Conservation (phyloP, 176 grass and related monocot genomes). For the Cenchrus purpureus region DNA sequence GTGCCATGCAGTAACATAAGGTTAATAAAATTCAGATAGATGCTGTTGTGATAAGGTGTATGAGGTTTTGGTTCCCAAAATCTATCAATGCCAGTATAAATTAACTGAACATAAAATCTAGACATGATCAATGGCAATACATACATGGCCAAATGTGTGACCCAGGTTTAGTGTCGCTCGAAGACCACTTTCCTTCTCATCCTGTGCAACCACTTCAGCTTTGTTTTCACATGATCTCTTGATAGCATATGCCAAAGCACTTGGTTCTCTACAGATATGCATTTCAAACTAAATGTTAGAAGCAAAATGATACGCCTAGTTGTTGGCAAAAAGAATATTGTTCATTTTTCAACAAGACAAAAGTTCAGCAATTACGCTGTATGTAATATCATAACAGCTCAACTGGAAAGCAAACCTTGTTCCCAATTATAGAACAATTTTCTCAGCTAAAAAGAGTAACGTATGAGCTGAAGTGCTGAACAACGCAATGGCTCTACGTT, state of each 20-base stretch:
- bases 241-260: conserved; percentile 80
- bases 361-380: background rate
- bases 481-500: background rate
- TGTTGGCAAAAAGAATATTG: background rate
- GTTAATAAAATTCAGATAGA: background rate
- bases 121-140: conserved; percentile 28
- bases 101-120: background rate
- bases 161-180: conserved; percentile 94
- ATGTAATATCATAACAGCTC: background rate
- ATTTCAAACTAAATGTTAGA: conserved; percentile 26
- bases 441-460: conserved; percentile 6
- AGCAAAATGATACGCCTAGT: background rate
- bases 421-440: background rate
- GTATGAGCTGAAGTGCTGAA: background rate
- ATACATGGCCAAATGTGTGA: conserved; percentile 98
- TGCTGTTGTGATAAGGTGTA: background rate
- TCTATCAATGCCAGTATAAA: background rate
- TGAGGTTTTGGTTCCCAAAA: background rate
- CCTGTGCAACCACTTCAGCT: conserved; percentile 92
- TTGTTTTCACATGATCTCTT: conserved; percentile 99
- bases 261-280: conserved; percentile 73
- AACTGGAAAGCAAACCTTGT: background rate
- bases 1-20: conserved; percentile 9
- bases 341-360: background rate
- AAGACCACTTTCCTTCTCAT: conserved; percentile 95